Conservation (phyloP, 1,284 basidiomycete genomes). For the Veloporphyrellus conicus region DNA sequence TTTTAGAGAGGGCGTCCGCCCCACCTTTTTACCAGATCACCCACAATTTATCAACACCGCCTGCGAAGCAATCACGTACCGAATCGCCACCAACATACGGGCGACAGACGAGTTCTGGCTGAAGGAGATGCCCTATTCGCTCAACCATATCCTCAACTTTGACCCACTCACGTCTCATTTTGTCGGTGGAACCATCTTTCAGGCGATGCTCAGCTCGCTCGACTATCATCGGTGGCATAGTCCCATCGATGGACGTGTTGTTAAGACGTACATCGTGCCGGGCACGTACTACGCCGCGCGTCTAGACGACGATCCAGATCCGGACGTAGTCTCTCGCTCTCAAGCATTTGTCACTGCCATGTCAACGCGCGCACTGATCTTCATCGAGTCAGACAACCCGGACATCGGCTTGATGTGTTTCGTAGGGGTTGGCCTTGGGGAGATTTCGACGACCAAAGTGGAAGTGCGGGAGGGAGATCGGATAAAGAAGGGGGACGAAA, state of each 20-base stretch:
- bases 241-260: slow-evolving; percentile 49
- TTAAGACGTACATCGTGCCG: slow-evolving; percentile 40
- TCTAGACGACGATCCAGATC: slow-evolving; percentile 24
- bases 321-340: slow-evolving; percentile 24
- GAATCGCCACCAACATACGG: slow-evolving; percentile 34
- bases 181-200: slow-evolving; percentile 34
- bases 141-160: slow-evolving; percentile 35
- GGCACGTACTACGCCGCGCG: slow-evolving; percentile 52
- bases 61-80: slow-evolving; percentile 48
- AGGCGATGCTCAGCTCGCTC: slow-evolving; percentile 34
- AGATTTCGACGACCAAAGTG: slow-evolving; percentile 48
- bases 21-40: slow-evolving; percentile 33
- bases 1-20: slow-evolving; percentile 39
- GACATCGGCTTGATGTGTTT: slow-evolving; percentile 39
- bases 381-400: slow-evolving; percentile 49
- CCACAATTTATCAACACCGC: slow-evolving; percentile 39
- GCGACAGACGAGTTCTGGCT: slow-evolving; percentile 44
- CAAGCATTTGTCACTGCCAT: slow-evolving; percentile 28
- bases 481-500: slow-evolving; percentile 44
- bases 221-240: slow-evolving; percentile 57
- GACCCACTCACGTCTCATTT: slow-evolving; percentile 39
- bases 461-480: slow-evolving; percentile 31
- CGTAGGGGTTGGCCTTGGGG: slow-evolving; percentile 22
- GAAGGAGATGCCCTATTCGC: slow-evolving; percentile 47
- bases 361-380: slow-evolving; percentile 45